Evolutionary conservation across 75 land plant genomes (phyloP).

Genomic region (Pinus albicaulis): DNA sequence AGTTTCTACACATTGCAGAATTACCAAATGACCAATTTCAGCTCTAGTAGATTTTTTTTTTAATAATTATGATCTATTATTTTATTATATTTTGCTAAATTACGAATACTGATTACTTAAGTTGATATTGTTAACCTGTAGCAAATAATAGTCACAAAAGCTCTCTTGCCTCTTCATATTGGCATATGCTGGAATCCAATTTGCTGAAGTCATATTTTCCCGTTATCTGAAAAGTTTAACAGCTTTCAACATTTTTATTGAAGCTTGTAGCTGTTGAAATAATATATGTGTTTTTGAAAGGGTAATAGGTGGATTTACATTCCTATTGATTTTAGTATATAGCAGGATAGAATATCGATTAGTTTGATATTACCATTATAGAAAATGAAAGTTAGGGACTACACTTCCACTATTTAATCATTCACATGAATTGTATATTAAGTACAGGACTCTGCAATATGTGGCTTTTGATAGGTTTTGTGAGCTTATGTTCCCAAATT

Average conservation of each 20-base stretch:
- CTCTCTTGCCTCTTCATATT: not conserved
- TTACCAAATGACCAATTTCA: too few species aligned
- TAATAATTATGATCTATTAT: not conserved
- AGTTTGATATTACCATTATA: not conserved
- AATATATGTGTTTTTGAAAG: not conserved
- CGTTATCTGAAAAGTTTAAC: not conserved
- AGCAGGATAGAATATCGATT: not conserved
- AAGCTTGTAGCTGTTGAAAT: not conserved
- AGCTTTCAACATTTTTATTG: not conserved
- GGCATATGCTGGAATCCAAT: not conserved
- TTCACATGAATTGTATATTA: not conserved
- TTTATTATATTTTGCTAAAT: not conserved
- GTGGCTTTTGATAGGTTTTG: not conserved
- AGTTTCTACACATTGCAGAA: not conserved
- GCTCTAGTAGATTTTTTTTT: not conserved
- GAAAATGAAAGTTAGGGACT: not conserved
- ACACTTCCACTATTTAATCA: not conserved
- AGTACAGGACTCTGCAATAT: not conserved
- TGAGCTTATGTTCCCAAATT: not conserved
- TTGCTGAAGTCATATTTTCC: not conserved
- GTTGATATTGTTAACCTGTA: not conserved
- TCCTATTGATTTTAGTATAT: not conserved
- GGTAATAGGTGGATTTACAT: not conserved
- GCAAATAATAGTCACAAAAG: not conserved
- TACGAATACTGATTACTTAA: not conserved